Conservation (phyloP, 1,139 yeast genomes). For the Blastobotrys illinoisensis region DNA sequence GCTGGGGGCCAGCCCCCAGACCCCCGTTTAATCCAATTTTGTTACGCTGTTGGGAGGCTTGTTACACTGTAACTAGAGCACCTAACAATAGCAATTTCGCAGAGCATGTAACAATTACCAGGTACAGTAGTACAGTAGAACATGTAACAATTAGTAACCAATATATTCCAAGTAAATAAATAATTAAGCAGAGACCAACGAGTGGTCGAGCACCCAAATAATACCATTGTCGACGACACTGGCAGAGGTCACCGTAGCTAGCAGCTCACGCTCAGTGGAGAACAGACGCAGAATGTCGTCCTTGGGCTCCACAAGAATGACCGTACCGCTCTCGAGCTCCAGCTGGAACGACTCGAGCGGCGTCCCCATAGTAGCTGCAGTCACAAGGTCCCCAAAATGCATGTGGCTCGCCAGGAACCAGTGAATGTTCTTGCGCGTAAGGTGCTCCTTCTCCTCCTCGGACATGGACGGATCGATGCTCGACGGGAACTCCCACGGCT, state of each 20-base stretch:
- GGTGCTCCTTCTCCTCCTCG: slow-evolving; percentile 26
- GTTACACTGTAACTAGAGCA: too few relatives aligned
- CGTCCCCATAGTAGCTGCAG: slow-evolving; percentile 7
- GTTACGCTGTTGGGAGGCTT: too few relatives aligned
- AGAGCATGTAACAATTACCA: too few relatives aligned
- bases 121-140: too few relatives aligned
- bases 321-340: slow-evolving; percentile 17
- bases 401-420: slow-evolving; percentile 30
- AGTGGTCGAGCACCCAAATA: slow-evolving; percentile 20
- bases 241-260: slow-evolving; percentile 20
- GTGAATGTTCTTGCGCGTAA: slow-evolving; percentile 26
- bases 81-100: too few relatives aligned
- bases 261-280: slow-evolving; percentile 12
- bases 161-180: background rate
- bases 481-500: slow-evolving; percentile 36
- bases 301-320: slow-evolving; percentile 13
- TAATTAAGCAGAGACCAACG: slow-evolving; percentile 12
- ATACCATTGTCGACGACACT: slow-evolving; percentile 26
- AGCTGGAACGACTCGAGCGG: slow-evolving; percentile 6
- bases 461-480: slow-evolving; percentile 13
- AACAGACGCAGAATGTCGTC: slow-evolving; percentile 11
- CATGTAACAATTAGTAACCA: too few relatives aligned
- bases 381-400: slow-evolving; percentile 20
- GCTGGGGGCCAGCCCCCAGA: too few relatives aligned
- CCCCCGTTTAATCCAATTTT: too few relatives aligned